Evolutionary conservation across 2,329 filamentous ascomycete species (phyloP).

Genomic region (Monosporascus sp.): DNA sequence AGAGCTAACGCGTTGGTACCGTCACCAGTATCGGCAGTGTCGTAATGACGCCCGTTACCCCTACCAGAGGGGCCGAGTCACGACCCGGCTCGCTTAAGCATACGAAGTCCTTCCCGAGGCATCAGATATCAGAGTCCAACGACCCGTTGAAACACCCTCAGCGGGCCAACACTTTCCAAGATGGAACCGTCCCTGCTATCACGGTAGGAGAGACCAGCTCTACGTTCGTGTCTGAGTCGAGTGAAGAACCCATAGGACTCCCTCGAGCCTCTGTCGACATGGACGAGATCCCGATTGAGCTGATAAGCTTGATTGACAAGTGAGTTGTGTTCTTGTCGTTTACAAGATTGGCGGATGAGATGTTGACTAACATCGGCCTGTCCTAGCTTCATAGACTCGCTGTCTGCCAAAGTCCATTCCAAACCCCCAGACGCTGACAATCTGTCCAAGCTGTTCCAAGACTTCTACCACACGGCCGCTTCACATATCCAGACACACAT

Average conservation of each 20-base stretch:
- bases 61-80: constrained; percentile 20
- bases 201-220: constrained; percentile 14
- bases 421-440: constrained; percentile 78
- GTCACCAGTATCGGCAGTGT: background rate
- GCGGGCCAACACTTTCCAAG: constrained; percentile 43
- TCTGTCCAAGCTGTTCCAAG: constrained; percentile 83
- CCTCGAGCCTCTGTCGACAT: constrained; percentile 62
- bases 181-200: constrained; percentile 28
- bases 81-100: constrained; percentile 20
- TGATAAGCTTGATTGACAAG: constrained; percentile 86
- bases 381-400: constrained; percentile 78
- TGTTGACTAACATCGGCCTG: constrained; percentile 13
- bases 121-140: constrained; percentile 20
- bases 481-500: constrained; percentile 84
- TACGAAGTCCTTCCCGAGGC: constrained; percentile 21
- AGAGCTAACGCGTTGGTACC: background rate
- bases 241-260: constrained; percentile 41
- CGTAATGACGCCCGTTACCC: constrained; percentile 19
- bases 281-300: constrained; percentile 89
- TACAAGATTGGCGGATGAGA: constrained; percentile 2
- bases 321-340: constrained; percentile 31
- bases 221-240: constrained; percentile 44
- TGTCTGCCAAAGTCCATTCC: constrained; percentile 81
- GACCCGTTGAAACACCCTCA: constrained; percentile 32
- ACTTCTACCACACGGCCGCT: constrained; percentile 81